Percentiles rank a stretch among this genome's conserved stretches.
phyloP scores from a whole-genome alignment of 164 flowering plant species.

The Aristolochia contorta region DNA sequence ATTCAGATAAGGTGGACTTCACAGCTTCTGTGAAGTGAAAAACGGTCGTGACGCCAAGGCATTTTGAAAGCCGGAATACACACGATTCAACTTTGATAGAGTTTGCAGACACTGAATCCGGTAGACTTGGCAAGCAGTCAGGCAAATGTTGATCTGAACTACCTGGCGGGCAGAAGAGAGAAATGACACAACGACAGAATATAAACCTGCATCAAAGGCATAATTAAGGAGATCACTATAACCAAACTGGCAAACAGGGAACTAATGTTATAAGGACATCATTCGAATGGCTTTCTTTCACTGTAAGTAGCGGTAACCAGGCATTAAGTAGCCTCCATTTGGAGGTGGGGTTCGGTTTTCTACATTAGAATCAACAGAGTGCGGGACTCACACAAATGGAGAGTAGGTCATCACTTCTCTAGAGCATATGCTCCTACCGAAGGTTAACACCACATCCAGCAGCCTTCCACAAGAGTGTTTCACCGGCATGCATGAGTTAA shows the following conservation, averaged over 20 bases:
- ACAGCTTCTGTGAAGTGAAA: constrained; percentile 27
- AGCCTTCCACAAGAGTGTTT: background rate
- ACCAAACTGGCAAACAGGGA: background rate
- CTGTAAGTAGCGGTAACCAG: background rate
- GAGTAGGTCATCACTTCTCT: background rate
- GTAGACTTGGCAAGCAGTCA: constrained; percentile 67
- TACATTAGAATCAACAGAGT: background rate
- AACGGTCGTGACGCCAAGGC: constrained; percentile 38
- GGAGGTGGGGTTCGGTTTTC: too few relatives aligned
- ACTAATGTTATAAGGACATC: background rate
- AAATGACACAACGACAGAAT: constrained; percentile 68
- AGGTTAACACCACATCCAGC: background rate
- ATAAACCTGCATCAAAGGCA: constrained; percentile 51
- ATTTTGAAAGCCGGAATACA: constrained; percentile 45
- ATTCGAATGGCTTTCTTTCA: too few relatives aligned
- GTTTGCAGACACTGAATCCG: constrained; percentile 42
- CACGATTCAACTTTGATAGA: constrained; percentile 40
- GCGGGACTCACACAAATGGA: background rate
- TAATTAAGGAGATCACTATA: background rate
- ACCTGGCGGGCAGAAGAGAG: constrained; percentile 34
- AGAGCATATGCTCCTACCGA: background rate
- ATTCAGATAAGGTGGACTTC: constrained; percentile 4
- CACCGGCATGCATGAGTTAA: background rate
- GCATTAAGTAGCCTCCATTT: background rate
- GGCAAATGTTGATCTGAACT: constrained; percentile 49